Evolutionary conservation across 1,284 basidiomycete species (phyloP), one percentile per base, ranked within the genome.

Genomic region (Irpex sp.): DNA sequence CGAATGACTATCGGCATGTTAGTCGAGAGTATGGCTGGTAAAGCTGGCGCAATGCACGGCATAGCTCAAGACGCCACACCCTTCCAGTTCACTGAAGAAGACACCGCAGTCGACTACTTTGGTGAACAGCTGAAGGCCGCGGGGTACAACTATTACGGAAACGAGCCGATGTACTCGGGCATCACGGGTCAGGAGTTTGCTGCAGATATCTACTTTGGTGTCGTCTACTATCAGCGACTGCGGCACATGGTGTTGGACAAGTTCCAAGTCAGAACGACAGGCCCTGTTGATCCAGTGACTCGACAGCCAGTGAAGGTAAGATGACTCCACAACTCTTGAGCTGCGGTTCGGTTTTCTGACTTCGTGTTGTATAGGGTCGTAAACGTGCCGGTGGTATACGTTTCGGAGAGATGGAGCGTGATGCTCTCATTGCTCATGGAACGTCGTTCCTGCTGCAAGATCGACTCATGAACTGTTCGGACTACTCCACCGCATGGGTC

Each of bases 1-100:
- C 94, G 97, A 70, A 99, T 99, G 97, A 99, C 97, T 5, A 99
- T 99, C 71, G 97, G 97, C 63, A 99, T 99, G 97, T 89, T 99
- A 73, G 95, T 99, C 66, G 97, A 99, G 83, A 96, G 93, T 77
- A 91, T 99, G 87, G 97, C 97, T 1, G 97, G 96, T 49, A 99
- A 99, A 76, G 93, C 97, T 1, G 97, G 97, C 64, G 94, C 97
- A 1, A 93, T 99, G 91, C 97, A 99, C 72, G 97, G 97, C 51
- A 83, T 99, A 46, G 94, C 96, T 4, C 97, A 99, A 76, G 97
- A 99, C 78, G 97, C 94, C 13, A 99, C 97, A 26, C 97, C 96
- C 26, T 98, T 98, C 85, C 92, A 92, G 93, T 99, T 98, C 77
- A 91, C 91, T 36, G 97, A 99, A 77, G 86, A 94, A 70, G 96